Percentiles rank a stretch among this genome's conserved stretches.
Conservation (phyloP, 805 yeast species). For the Starmerella apicola region DNA sequence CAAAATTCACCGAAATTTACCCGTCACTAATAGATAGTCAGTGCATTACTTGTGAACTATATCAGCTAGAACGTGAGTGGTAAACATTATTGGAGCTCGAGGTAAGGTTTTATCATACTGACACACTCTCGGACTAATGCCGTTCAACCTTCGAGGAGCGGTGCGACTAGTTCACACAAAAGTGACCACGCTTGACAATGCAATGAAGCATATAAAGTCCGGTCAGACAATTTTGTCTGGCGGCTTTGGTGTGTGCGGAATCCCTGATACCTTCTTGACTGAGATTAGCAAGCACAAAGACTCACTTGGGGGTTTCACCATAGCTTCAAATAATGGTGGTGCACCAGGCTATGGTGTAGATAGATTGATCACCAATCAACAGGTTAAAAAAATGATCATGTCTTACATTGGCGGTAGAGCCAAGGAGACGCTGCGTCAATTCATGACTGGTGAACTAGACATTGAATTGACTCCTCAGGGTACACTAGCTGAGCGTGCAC, state of each 20-base stretch:
- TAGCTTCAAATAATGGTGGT: slow-evolving; percentile 40
- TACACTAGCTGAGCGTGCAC: slow-evolving; percentile 37
- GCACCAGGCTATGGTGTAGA: slow-evolving; percentile 35
- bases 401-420: slow-evolving; percentile 37
- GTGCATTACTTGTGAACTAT: too few species aligned
- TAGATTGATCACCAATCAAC: slow-evolving; percentile 32
- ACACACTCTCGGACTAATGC: too few species aligned
- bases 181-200: slow-evolving; percentile 17
- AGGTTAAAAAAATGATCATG: slow-evolving; percentile 34
- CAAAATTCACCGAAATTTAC: too few species aligned
- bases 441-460: slow-evolving; percentile 34
- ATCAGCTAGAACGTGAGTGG: too few species aligned
- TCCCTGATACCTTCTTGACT: slow-evolving; percentile 35
- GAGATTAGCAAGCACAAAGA: slow-evolving; percentile 29
- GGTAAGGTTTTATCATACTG: too few species aligned
- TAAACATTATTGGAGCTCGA: too few species aligned
- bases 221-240: slow-evolving; percentile 33
- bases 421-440: slow-evolving; percentile 32
- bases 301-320: slow-evolving; percentile 30
- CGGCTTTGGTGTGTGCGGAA: slow-evolving; percentile 40
- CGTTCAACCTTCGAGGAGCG: too few species aligned
- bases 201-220: slow-evolving; percentile 18
- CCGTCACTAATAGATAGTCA: too few species aligned
- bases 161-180: slow-evolving; percentile 10
- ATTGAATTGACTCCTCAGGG: slow-evolving; percentile 42